These are phyloP conservation scores for Ophiocordyceps camponoti-floridani DNA, from an alignment of 2,329 filamentous ascomycete species.

Conservation along the genomic window DNA sequence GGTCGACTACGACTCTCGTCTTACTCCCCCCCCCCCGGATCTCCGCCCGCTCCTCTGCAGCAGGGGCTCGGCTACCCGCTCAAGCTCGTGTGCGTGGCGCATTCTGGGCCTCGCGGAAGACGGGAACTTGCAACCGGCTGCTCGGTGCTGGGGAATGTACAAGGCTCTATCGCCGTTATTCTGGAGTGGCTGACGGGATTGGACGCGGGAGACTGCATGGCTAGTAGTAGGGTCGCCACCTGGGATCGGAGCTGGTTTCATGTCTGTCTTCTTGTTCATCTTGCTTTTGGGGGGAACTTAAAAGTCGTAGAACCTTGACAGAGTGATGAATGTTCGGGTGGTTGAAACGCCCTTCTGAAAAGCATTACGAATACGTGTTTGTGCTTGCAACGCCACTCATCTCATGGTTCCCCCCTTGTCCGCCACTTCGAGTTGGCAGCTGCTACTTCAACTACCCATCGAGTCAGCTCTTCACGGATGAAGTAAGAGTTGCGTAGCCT, in stretches of 20 bases:
- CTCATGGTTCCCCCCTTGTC: not conserved
- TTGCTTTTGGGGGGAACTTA: no score
- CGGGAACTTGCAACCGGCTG: not conserved
- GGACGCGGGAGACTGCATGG: not conserved
- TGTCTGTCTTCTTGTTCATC: no score
- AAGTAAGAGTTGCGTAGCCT: not conserved
- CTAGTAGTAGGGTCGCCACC: not conserved
- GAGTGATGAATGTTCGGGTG: no score
- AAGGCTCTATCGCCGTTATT: no score
- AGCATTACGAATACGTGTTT: no score
- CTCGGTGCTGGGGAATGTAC: no score
- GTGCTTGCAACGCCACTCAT: no score
- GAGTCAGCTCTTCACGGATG: not conserved
- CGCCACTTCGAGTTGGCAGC: no score
- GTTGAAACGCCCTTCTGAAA: no score
- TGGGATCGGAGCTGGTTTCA: no score
- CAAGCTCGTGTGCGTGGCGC: not conserved
- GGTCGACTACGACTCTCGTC: not conserved
- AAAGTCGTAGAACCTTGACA: no score
- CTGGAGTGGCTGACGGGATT: not conserved
- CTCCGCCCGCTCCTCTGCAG: not conserved
- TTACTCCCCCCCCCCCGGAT: not conserved
- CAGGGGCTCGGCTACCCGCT: not conserved
- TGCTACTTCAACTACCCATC: no score
- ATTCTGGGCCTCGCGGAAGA: not conserved